Base-by-base conservation (phyloP, 106 monocot species). In the Platanthera zijinensis region DNA sequence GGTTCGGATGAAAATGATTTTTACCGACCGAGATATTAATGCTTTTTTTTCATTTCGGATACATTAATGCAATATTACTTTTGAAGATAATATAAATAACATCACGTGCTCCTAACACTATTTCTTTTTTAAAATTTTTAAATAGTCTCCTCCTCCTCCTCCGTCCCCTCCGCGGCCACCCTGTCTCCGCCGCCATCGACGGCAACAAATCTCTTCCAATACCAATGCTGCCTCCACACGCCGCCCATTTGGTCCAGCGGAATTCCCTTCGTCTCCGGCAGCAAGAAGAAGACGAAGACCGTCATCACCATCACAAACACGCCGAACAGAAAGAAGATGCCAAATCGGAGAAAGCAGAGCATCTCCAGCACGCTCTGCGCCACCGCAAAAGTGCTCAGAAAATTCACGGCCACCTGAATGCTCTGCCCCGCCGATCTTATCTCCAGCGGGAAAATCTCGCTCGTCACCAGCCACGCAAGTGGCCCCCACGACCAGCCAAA, bases 401-500 rank as follows among this genome's bases (percentile, higher is more conserved):
- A 84, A 63, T 56, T 70, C 5, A 56, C 73, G 0, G 79, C 82
- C 22, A 84, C 87, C 28, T 32, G 62, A 17, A 82, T 74, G 77
- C 87, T 79, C 87, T 84, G 81, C 47, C 78, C 87, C 0, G 76
- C 73, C 5, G 81, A 79, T 56, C 85, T 53, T 17, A 82, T 73
- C 82, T 85, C 85, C 18, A 79, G 21, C 0, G 84, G 87, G 46
- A 84, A 84, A 6, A 84, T 84, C 84, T 84, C 84, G 15, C 84
- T 84, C 6, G 70, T 70, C 0, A 84, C 75, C 19, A 84, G 30
- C 83, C 83, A 84, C 12, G 78, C 81, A 7, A 87, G 75, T 3
- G 87, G 78, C 4, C 84, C 87, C 87, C 87, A 84, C 14, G 87
- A 84, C 78, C 46, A 82, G 4, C 76, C 76, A 57, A 79, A 87